Evolutionary conservation across 345 rosid genomes (phyloP), one percentile per base, ranked within the genome.

Genomic region (Bretschneidera sinensis): DNA sequence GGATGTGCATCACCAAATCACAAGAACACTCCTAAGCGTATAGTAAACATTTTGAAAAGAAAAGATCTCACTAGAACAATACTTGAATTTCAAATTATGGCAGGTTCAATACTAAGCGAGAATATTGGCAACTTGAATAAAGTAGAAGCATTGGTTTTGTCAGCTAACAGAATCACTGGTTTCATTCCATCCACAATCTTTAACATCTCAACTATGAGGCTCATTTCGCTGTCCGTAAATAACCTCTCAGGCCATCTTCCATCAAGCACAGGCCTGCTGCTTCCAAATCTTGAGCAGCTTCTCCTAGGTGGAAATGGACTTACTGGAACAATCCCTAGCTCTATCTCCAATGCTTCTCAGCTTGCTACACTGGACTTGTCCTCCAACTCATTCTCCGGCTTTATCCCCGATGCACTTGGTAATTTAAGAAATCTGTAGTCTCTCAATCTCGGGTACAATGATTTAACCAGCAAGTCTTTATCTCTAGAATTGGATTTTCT

Each of bases 271-370:
- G 64, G 54, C 20, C 63, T 33, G 13, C 57, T n/a, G n/a, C n/a
- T 67, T 25, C 69, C 76, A 2, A 67, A 72, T 43, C 55, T 73
- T 7, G 11, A 1, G 43, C 33, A 48, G 43, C 15, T 73, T 11
- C 17, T 0, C 9, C 24, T 73, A 2, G 43, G 35, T 5, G n/a
- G 0, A 9, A 73, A 67, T 34, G 1, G 31, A n/a, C 24, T 68
- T 13, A 21, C 17, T 4, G 77, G 77, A 33, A 19, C 14, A 9
- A 54, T 68, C 11, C 67, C 73, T 0, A 15, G 1, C 9, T 68
- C 66, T 22, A 19, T 73, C 9, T 33, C 62, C 5, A 73, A 68
- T 59, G 62, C 67, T 35, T 59, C 73, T 2, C 59, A 31, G n/a
- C 63, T 76, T 14, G 28, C 21, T 24, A 0, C 10, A n/a, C 17